Evolutionary conservation across 2,329 filamentous ascomycete genomes (phyloP).

Genomic region (Pleomassaria siparia): DNA sequence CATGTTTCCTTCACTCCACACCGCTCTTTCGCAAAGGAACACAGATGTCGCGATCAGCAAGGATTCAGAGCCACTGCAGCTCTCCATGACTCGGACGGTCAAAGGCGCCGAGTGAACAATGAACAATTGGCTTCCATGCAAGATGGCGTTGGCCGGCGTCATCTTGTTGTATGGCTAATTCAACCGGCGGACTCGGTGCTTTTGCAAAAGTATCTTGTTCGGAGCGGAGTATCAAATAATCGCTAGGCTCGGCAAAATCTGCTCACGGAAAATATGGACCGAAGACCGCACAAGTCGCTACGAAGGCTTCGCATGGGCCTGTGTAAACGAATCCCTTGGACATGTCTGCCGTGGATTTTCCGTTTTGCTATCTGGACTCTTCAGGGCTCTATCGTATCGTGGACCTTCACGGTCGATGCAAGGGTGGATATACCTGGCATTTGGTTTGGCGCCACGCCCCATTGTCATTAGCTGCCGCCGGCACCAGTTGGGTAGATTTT

Average conservation of each 20-base stretch:
- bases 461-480: conserved; percentile 2
- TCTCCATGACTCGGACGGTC: neutral
- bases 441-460: neutral
- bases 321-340: neutral
- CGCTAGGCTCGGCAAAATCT: neutral
- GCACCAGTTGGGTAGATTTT: neutral
- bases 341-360: neutral
- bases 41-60: neutral
- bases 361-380: neutral
- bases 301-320: neutral
- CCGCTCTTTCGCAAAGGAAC: neutral
- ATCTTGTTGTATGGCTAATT: neutral
- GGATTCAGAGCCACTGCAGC: neutral
- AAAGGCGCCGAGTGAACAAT: neutral
- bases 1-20: too few species aligned
- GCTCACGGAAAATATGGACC: neutral
- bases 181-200: neutral
- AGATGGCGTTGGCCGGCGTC: neutral
- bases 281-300: neutral
- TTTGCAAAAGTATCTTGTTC: neutral
- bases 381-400: neutral
- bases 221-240: neutral
- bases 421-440: neutral
- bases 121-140: neutral
- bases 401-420: neutral